Evolutionary conservation across 306 rosid genomes (phyloP).

Genomic region (Cicer pinnatifidum): DNA sequence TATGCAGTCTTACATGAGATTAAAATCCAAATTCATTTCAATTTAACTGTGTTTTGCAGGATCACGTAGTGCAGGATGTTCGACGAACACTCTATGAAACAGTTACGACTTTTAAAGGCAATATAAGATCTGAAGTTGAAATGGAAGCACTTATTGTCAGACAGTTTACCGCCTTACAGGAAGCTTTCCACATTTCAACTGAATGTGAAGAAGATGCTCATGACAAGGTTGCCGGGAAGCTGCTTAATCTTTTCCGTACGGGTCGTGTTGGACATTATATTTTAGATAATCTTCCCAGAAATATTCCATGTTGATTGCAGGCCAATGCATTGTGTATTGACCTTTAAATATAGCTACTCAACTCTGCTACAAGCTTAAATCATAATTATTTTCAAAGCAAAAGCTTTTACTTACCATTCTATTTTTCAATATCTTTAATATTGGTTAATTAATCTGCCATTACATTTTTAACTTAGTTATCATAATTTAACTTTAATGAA

Average conservation of each 20-base stretch:
- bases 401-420: too few species aligned
- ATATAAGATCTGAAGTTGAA: slow-evolving; percentile 52
- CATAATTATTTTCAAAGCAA: too few species aligned
- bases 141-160: slow-evolving; percentile 53
- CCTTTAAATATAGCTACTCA: background rate
- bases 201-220: slow-evolving; percentile 50
- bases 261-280: slow-evolving; percentile 81
- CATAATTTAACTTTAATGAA: too few species aligned
- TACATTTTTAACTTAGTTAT: too few species aligned
- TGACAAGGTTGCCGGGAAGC: slow-evolving; percentile 61
- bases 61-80: slow-evolving; percentile 60
- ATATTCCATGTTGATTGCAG: slow-evolving; percentile 12
- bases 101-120: slow-evolving; percentile 61
- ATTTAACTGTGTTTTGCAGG: slow-evolving; percentile 51
- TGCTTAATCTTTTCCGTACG: slow-evolving; percentile 77
- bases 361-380: background rate
- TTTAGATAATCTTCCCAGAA: slow-evolving; percentile 59
- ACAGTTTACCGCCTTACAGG: slow-evolving; percentile 57
- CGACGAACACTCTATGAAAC: slow-evolving; percentile 61
- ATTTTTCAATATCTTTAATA: too few species aligned
- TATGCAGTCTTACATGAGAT: background rate
- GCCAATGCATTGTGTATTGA: background rate
- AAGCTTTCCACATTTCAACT: slow-evolving; percentile 56
- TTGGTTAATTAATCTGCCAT: too few species aligned
- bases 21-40: slow-evolving; percentile 6